These are phyloP conservation scores for Coleophoma cylindrospora DNA, from an alignment of 2,329 filamentous ascomycete species.

Conservation along the genomic window DNA sequence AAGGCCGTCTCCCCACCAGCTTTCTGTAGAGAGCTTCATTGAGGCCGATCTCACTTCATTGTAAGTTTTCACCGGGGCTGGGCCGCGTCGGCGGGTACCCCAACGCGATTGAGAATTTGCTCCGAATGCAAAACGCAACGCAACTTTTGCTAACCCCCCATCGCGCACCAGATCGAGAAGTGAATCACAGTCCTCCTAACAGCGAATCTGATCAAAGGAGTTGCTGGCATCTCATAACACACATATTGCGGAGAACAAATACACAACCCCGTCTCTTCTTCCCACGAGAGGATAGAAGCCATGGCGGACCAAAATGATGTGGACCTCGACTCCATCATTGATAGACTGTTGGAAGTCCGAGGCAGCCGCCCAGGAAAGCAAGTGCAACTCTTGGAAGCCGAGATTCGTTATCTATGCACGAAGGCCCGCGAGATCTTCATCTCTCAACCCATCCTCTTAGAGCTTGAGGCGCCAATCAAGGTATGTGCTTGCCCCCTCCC, in stretches of 20 bases:
- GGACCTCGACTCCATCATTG: slow-evolving; percentile 99
- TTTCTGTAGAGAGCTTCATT: slow-evolving; percentile 24
- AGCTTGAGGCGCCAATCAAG: slow-evolving; percentile 99
- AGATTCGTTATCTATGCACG: slow-evolving; percentile 96
- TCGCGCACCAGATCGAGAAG: slow-evolving; percentile 20
- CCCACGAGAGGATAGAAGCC: slow-evolving; percentile 28
- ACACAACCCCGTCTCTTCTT: slow-evolving; percentile 21
- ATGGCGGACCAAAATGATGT: slow-evolving; percentile 84
- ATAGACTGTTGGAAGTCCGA: slow-evolving; percentile 93
- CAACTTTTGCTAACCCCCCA: slow-evolving; percentile 16
- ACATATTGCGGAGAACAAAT: slow-evolving; percentile 22
- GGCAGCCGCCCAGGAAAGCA: slow-evolving; percentile 98
- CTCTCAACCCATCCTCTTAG: slow-evolving; percentile 94
- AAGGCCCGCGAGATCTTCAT: slow-evolving; percentile 99
- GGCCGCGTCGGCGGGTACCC: slow-evolving; percentile 3
- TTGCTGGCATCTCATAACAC: slow-evolving; percentile 5
- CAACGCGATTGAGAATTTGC: slow-evolving; percentile 10
- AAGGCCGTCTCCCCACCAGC: slow-evolving; percentile 10
- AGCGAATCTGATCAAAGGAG: slow-evolving; percentile 16
- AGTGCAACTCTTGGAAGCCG: slow-evolving; percentile 91
- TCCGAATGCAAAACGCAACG: slow-evolving; percentile 5
- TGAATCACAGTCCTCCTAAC: slow-evolving; percentile 27
- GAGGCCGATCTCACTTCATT: slow-evolving; percentile 26
- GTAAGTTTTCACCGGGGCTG: slow-evolving; percentile 16
- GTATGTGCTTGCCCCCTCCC: slow-evolving; percentile 43